A percentile compares a stretch with the other conserved stretches of the same genome.
Conservation (phyloP, 352 stramenopile genomes). For the Blastocystis sp. region DNA sequence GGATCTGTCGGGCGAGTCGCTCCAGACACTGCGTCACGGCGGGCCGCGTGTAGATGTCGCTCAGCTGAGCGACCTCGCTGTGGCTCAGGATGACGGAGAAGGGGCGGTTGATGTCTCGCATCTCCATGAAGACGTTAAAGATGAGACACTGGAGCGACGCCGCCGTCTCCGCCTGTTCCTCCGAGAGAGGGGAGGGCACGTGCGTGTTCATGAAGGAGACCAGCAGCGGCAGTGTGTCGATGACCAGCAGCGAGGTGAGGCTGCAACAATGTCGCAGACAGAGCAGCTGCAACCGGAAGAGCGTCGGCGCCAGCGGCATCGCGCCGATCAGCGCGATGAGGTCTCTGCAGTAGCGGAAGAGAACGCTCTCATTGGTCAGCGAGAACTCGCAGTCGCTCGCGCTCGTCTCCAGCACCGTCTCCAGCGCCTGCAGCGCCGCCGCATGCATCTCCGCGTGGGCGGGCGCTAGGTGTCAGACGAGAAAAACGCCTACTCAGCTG, state of each 20-base stretch:
- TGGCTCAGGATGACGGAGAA: background rate
- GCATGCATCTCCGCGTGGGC: background rate
- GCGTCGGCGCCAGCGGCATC: background rate
- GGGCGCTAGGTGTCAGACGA: background rate
- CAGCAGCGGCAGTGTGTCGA: background rate
- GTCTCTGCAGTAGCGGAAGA: background rate
- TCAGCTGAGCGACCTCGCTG: background rate
- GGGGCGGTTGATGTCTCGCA: constrained; percentile 20
- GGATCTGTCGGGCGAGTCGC: background rate
- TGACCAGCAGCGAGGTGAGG: constrained; percentile 18
- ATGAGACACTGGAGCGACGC: background rate
- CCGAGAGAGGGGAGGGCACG: background rate
- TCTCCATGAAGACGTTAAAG: constrained; percentile 13
- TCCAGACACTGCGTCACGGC: background rate
- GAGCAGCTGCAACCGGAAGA: background rate
- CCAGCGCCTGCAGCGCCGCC: background rate
- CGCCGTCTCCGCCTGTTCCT: background rate
- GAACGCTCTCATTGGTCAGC: background rate
- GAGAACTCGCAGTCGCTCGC: background rate
- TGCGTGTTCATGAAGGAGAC: constrained; percentile 31
- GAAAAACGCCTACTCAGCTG: background rate
- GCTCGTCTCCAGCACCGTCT: background rate
- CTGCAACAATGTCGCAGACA: background rate
- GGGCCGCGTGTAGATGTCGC: background rate
- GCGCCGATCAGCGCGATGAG: background rate